A percentile compares a stretch with the other conserved stretches of the same genome.
phyloP scores from a whole-genome alignment of 2,329 filamentous ascomycete species.

The Phaeosphaeriaceae sp. region DNA sequence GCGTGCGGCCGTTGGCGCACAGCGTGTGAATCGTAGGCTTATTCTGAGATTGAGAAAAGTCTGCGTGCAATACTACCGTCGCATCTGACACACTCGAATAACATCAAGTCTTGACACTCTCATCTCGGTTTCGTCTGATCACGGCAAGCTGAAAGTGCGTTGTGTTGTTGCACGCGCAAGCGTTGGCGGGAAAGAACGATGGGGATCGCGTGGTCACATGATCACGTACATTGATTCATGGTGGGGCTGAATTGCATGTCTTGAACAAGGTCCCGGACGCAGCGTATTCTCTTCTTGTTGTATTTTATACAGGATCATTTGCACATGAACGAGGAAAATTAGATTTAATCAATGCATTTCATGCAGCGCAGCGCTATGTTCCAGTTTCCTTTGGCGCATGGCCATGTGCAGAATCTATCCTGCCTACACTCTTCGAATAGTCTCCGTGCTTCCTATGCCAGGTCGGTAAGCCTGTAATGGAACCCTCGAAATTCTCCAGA shows the following conservation, averaged over 20 bases:
- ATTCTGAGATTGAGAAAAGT: neutral
- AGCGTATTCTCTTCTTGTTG: no score
- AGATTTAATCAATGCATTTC: neutral
- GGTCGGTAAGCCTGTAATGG: slow-evolving; percentile 33
- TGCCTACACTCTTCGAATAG: slow-evolving; percentile 24
- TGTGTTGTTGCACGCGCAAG: neutral
- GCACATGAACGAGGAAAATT: neutral
- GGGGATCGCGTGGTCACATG: slow-evolving; percentile 1
- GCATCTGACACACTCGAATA: neutral
- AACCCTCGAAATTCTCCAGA: slow-evolving; percentile 31
- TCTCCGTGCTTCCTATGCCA: slow-evolving; percentile 21
- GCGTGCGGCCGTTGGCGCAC: neutral
- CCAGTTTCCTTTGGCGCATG: slow-evolving; percentile 14
- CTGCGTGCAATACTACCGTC: neutral
- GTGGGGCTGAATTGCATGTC: neutral
- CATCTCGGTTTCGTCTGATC: neutral
- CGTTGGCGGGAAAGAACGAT: neutral
- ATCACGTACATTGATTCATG: neutral
- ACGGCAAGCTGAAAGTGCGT: neutral
- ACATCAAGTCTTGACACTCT: neutral
- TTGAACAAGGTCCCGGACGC: no score
- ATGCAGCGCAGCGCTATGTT: slow-evolving; percentile 10
- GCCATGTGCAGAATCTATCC: slow-evolving; percentile 20
- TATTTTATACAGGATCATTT: no score
- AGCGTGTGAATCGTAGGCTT: neutral